These are phyloP conservation scores for Aspergillus sp. DNA, from an alignment of 2,329 filamentous ascomycete genomes.

Conservation along the genomic window DNA sequence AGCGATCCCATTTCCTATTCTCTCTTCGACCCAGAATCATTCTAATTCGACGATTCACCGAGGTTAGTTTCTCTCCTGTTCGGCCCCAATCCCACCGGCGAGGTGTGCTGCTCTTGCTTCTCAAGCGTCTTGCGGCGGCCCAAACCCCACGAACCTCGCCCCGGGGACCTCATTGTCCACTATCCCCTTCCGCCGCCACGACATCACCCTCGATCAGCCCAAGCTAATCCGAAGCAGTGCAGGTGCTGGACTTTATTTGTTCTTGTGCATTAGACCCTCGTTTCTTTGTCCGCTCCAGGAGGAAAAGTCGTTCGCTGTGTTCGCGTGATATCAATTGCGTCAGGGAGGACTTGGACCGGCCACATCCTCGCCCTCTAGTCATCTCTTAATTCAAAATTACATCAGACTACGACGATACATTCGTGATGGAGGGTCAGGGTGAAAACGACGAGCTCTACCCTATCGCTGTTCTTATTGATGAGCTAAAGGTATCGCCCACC, in stretches of 20 bases:
- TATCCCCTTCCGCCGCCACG: constrained; percentile 34
- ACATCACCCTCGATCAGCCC: constrained; percentile 20
- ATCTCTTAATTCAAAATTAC: constrained; percentile 28
- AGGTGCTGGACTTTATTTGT: constrained; percentile 22
- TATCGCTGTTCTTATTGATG: constrained; percentile 98
- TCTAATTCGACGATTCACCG: constrained; percentile 14
- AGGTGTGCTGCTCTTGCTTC: constrained; percentile 33
- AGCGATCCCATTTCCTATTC: constrained; percentile 10
- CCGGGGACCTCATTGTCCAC: constrained; percentile 30
- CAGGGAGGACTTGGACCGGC: constrained; percentile 39
- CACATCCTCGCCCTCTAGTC: constrained; percentile 33
- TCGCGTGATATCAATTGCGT: constrained; percentile 35
- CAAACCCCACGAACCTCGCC: constrained; percentile 46
- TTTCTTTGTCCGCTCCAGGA: constrained; percentile 22
- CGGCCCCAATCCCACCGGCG: constrained; percentile 28
- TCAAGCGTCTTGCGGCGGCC: constrained; percentile 38
- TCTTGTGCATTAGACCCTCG: constrained; percentile 26
- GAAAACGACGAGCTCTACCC: constrained; percentile 99
- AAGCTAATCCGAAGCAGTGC: constrained; percentile 21
- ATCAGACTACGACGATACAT: constrained; percentile 31
- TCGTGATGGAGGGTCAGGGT: constrained; percentile 86
- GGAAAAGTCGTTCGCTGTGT: constrained; percentile 24
- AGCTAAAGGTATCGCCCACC: constrained; percentile 75
- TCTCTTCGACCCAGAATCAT: constrained; percentile 2
- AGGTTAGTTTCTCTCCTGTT: constrained; percentile 14